Conservation (phyloP, 2,329 filamentous ascomycete species). For the Aureobasidium uvarum region DNA sequence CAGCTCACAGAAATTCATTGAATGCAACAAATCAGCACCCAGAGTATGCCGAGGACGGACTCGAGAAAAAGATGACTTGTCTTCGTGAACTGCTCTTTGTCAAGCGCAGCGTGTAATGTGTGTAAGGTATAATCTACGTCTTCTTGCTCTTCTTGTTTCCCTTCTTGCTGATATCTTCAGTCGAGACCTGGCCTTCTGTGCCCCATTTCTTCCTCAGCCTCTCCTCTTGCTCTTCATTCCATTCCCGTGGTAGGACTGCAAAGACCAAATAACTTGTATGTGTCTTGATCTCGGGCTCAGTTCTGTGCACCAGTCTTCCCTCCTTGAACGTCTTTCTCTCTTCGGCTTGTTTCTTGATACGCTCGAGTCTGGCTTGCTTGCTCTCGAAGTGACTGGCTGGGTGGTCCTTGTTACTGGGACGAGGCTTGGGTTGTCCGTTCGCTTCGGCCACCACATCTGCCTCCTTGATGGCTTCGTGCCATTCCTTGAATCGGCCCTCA, state of each 20-base stretch:
- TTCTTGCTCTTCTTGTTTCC: slow-evolving; percentile 21
- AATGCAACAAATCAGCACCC: neutral
- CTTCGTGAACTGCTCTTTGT: neutral
- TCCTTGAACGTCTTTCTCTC: slow-evolving; percentile 65
- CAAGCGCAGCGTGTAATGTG: neutral
- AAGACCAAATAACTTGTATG: slow-evolving; percentile 98
- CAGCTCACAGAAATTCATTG: neutral
- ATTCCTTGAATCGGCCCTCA: slow-evolving; percentile 65
- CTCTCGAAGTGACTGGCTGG: slow-evolving; percentile 30
- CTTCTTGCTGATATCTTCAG: slow-evolving; percentile 41
- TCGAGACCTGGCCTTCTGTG: slow-evolving; percentile 51
- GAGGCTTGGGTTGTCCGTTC: slow-evolving; percentile 32
- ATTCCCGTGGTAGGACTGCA: slow-evolving; percentile 80
- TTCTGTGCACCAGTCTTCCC: slow-evolving; percentile 73
- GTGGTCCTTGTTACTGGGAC: slow-evolving; percentile 34
- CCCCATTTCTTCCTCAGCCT: slow-evolving; percentile 52
- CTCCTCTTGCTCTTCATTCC: slow-evolving; percentile 78
- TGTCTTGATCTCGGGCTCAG: slow-evolving; percentile 86
- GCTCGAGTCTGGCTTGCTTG: slow-evolving; percentile 35
- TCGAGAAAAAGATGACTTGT: too few relatives aligned
- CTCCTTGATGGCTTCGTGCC: slow-evolving; percentile 52
- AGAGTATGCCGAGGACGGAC: neutral
- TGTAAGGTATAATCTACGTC: slow-evolving; percentile 6
- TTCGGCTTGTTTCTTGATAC: slow-evolving; percentile 39
- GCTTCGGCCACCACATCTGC: slow-evolving; percentile 35